Evolutionary conservation across 2,329 filamentous ascomycete genomes (phyloP), one percentile per base, ranked within the genome.

Genomic region (Biscogniauxia mediterranea): DNA sequence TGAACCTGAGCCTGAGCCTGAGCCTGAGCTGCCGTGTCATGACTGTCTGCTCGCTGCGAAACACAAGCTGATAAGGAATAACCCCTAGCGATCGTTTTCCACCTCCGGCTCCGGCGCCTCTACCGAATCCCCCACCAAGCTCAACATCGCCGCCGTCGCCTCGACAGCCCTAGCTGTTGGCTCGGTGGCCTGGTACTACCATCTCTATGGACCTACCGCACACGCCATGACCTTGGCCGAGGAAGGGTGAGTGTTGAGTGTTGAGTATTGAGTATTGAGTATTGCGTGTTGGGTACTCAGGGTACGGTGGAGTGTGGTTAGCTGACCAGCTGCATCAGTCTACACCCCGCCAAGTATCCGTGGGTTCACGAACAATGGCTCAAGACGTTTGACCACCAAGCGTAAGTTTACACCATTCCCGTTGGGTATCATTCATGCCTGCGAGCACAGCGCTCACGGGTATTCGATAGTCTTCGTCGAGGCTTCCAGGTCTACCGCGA

Each of bases 401-500:
- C 93, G 91, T 97, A 89, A 89, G 92, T 83, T 68, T 55, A 63
- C 46, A 28, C 61, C 57, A 46, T 55, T 54, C 54, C 23, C 56
- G 57, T n/a, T n/a, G n/a, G n/a, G n/a, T n/a, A n/a, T n/a, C n/a
- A n/a, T n/a, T n/a, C n/a, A n/a, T 9, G 28, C 59, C 57, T 32
- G 53, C 42, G 26, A 62, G 57, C 63, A 65, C 52, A 63, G 61
- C 61, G 59, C 57, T 68, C 65, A 87, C 84, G 68, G 83, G 90
- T 68, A 17, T 51, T 57, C 86, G n/a, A 28, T 69, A 97, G 93
- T 73, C 93, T 99, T 70, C 95, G 95, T 79, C 93, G 95, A 83
- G 95, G 95, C 81, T 99, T 98, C 88, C 93, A 97, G 83, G 95
- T 99, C 76, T 99, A 99, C 86, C 92, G 90, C 71, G 95, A 99